Evolutionary conservation across 2,329 filamentous ascomycete genomes (phyloP).

Genomic region (Aspergillus candidus): DNA sequence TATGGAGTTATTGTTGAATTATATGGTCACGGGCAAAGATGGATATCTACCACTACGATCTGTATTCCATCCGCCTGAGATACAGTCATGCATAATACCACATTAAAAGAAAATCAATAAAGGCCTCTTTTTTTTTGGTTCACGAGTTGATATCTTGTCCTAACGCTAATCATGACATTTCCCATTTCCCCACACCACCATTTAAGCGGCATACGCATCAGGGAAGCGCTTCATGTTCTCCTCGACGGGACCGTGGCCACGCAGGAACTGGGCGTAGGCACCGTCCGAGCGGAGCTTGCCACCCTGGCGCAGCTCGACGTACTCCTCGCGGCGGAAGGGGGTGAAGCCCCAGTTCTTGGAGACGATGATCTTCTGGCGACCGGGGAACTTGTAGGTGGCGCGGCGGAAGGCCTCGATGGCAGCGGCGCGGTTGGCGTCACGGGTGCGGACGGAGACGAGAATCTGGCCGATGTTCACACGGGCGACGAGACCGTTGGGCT

Average conservation of each 20-base stretch:
- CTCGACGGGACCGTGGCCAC: conserved; percentile 80
- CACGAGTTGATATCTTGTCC: background rate
- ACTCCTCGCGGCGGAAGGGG: conserved; percentile 93
- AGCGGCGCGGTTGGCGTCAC: conserved; percentile 84
- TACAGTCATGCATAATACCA: too few species aligned
- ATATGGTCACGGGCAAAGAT: too few species aligned
- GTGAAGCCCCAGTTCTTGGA: conserved; percentile 99
- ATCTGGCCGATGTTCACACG: conserved; percentile 99
- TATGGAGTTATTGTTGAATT: too few species aligned
- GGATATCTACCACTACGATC: too few species aligned
- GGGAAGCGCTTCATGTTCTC: conserved; percentile 94
- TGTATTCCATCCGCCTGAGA: too few species aligned
- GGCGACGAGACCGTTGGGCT: conserved; percentile 97
- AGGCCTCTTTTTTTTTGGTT: conserved; percentile 10
- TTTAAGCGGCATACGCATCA: conserved; percentile 62
- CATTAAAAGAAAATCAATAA: conserved; percentile 4
- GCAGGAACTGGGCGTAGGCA: conserved; percentile 99
- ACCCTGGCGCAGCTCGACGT: conserved; percentile 88
- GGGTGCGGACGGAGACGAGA: conserved; percentile 92
- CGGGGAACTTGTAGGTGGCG: conserved; percentile 99
- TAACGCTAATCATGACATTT: conserved; percentile 14
- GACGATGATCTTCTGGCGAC: conserved; percentile 99
- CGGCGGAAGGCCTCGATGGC: conserved; percentile 98
- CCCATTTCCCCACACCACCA: conserved; percentile 22
- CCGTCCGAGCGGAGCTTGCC: conserved; percentile 94